A percentile compares a stretch with the other conserved stretches of the same genome.
phyloP scores from a whole-genome alignment of 257 asterid genomes.

The Scutellaria barbata region DNA sequence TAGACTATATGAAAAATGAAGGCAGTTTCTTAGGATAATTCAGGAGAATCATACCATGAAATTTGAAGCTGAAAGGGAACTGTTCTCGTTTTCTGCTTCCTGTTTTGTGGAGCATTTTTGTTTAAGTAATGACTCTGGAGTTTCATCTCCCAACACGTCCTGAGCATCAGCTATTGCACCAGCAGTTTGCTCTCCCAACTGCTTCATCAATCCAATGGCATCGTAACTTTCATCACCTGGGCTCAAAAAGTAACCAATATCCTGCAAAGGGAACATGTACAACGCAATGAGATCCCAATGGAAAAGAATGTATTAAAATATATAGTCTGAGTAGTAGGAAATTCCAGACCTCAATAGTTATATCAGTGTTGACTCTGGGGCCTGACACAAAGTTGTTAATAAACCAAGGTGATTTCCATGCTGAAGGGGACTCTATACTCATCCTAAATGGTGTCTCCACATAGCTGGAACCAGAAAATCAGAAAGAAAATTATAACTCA shows the following conservation, averaged over 20 bases:
- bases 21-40: constrained; percentile 23
- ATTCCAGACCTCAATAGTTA: constrained; percentile 60
- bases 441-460: constrained; percentile 76
- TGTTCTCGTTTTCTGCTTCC: constrained; percentile 46
- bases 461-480: constrained; percentile 41
- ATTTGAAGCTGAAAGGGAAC: constrained; percentile 41
- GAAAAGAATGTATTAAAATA: background rate
- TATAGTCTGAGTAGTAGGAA: constrained; percentile 31
- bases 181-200: constrained; percentile 85
- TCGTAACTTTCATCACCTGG: constrained; percentile 79
- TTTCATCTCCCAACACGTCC: constrained; percentile 84
- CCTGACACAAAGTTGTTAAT: constrained; percentile 69
- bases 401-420: constrained; percentile 98
- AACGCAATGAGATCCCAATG: background rate
- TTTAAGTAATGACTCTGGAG: constrained; percentile 73
- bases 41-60: constrained; percentile 50
- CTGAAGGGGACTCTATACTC: constrained; percentile 88
- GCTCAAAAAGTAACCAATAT: constrained; percentile 69
- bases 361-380: constrained; percentile 73
- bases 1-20: background rate
- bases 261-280: constrained; percentile 49
- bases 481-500: background rate
- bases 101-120: constrained; percentile 43
- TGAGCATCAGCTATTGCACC: constrained; percentile 89
- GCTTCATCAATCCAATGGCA: constrained; percentile 91